Evolutionary conservation across 768 basidiomycete genomes (phyloP).

Genomic region (Boletus sp.): DNA sequence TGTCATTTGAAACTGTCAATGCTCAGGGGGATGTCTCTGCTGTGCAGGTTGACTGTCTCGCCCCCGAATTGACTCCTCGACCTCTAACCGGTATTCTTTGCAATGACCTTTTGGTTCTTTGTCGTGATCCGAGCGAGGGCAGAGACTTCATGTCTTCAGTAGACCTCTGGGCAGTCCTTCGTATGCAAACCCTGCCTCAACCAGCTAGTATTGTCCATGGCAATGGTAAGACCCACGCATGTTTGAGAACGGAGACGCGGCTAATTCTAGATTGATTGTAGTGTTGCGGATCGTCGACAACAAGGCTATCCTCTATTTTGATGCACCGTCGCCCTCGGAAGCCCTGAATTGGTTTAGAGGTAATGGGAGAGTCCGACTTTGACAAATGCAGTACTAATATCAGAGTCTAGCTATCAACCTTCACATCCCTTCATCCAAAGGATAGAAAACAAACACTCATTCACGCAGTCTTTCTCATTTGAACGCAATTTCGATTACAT

Average conservation of each 20-base stretch:
- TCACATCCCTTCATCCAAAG: constrained; percentile 80
- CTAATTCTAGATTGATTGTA: constrained; percentile 28
- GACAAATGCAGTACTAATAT: constrained; percentile 3
- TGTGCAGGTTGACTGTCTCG: constrained; percentile 88
- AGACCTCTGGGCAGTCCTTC: constrained; percentile 94
- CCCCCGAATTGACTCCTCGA: constrained; percentile 79
- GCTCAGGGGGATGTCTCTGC: constrained; percentile 73
- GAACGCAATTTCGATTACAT: constrained; percentile 4
- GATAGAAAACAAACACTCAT: constrained; percentile 38
- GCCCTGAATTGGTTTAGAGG: constrained; percentile 91
- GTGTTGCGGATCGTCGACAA: constrained; percentile 87
- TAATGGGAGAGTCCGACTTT: constrained; percentile 31
- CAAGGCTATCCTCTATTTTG: constrained; percentile 88
- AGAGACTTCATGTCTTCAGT: constrained; percentile 70
- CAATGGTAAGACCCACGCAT: constrained; percentile 50
- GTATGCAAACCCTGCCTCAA: constrained; percentile 91
- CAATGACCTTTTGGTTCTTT: constrained; percentile 90
- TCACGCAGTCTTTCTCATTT: constrained; percentile 4
- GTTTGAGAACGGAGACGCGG: not conserved
- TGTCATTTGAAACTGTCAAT: constrained; percentile 78
- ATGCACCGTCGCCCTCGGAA: constrained; percentile 78
- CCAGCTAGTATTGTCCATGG: constrained; percentile 89
- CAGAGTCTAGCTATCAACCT: constrained; percentile 70
- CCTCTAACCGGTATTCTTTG: constrained; percentile 80
- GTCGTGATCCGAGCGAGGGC: constrained; percentile 80